Percentiles rank a stretch among this genome's conserved stretches.
Conservation (phyloP, 2,329 filamentous ascomycete genomes). For the Sarocladium kiliense region DNA sequence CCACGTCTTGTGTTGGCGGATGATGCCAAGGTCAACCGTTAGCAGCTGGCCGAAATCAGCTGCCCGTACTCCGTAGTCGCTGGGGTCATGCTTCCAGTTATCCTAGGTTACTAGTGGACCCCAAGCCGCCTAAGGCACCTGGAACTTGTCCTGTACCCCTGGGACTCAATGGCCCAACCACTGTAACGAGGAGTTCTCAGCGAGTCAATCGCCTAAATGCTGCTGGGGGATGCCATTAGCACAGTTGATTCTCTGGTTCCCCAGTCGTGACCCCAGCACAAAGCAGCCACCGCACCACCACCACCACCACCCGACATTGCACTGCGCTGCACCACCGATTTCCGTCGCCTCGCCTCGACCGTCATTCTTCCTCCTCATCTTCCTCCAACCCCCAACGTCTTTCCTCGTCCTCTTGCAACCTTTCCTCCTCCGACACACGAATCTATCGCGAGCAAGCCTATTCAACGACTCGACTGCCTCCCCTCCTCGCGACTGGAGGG, state of each 20-base stretch:
- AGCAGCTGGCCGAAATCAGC: background rate
- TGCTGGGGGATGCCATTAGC: background rate
- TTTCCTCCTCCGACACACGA: background rate
- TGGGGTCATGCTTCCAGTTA: background rate
- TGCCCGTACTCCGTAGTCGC: background rate
- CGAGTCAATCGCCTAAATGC: background rate
- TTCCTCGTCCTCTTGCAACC: background rate
- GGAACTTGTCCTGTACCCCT: too few relatives aligned
- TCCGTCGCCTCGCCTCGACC: conserved; percentile 7
- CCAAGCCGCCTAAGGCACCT: too few relatives aligned
- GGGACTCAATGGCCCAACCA: too few relatives aligned
- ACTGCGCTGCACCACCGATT: background rate
- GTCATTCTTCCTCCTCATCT: conserved; percentile 7
- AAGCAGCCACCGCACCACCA: background rate
- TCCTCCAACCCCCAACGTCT: background rate
- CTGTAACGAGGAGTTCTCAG: too few relatives aligned
- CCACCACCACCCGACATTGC: too few relatives aligned
- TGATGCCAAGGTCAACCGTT: background rate
- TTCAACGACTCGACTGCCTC: background rate
- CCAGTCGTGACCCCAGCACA: background rate
- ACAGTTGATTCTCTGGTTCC: background rate
- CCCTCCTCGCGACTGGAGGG: conserved; percentile 5
- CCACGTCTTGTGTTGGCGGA: background rate
- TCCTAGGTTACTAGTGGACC: too few relatives aligned
- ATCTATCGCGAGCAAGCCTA: background rate